Evolutionary conservation across 306 rosid genomes (phyloP).

Genomic region (Casuarina cunninghamiana): DNA sequence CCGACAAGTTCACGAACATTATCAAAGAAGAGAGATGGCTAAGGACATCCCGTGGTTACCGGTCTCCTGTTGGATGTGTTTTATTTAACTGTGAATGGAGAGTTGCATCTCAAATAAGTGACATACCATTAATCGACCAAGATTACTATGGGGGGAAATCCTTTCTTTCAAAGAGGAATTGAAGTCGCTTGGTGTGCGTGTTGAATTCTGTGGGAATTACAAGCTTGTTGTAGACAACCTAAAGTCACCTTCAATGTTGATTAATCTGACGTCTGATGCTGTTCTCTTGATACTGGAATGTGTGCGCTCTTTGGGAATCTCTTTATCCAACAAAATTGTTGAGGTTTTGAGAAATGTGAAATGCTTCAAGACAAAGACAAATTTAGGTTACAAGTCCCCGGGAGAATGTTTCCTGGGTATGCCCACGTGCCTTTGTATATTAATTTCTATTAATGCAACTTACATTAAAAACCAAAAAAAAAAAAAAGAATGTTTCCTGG

Average conservation of each 20-base stretch:
- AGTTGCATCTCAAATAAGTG: constrained; percentile 53
- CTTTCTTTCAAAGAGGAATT: constrained; percentile 47
- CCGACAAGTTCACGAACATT: constrained; percentile 35
- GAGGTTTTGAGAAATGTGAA: constrained; percentile 18
- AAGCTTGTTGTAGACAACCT: constrained; percentile 49
- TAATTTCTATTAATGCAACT: too few species aligned
- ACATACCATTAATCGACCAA: constrained; percentile 61
- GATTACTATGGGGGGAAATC: constrained; percentile 53
- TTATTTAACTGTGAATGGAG: constrained; percentile 49
- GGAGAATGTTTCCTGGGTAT: too few species aligned
- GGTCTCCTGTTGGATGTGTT: constrained; percentile 63
- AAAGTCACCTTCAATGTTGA: constrained; percentile 41
- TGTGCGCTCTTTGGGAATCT: not conserved
- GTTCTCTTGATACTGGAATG: constrained; percentile 51
- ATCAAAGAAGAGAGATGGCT: constrained; percentile 51
- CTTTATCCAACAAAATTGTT: not conserved
- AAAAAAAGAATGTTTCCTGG: too few species aligned
- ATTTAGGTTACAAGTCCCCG: constrained; percentile 31
- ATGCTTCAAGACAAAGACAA: constrained; percentile 54
- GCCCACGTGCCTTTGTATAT: too few species aligned
- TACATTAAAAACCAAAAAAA: too few species aligned
- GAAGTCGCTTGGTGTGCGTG: constrained; percentile 56
- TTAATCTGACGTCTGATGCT: constrained; percentile 39
- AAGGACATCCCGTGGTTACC: constrained; percentile 48
- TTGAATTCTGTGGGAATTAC: constrained; percentile 31